These are phyloP conservation scores for Paramyrothecium sp. DNA, from an alignment of 2,329 filamentous ascomycete genomes.

Conservation along the genomic window DNA sequence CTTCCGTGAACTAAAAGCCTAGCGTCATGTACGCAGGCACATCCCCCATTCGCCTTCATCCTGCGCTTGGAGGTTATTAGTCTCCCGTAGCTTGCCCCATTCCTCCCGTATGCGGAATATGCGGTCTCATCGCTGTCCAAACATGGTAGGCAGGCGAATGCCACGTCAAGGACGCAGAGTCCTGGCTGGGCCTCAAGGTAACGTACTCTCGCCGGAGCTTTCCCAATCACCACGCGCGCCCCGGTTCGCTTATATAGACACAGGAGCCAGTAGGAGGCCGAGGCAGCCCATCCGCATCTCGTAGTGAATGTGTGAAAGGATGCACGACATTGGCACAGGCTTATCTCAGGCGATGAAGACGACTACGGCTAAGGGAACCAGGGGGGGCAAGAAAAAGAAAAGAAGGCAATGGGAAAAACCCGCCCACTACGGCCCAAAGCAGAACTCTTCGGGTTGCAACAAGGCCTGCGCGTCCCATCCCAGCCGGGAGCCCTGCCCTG, in stretches of 20 bases:
- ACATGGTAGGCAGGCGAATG: background rate
- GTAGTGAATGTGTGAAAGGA: background rate
- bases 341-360: background rate
- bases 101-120: background rate
- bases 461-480: background rate
- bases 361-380: background rate
- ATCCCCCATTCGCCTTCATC: background rate
- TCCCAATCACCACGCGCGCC: background rate
- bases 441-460: background rate
- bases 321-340: background rate
- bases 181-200: background rate
- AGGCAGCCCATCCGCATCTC: background rate
- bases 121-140: background rate
- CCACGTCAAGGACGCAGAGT: background rate
- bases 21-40: background rate
- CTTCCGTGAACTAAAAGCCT: background rate
- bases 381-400: background rate
- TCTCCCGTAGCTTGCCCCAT: background rate
- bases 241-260: background rate
- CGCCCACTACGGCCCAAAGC: background rate
- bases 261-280: background rate
- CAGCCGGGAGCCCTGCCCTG: background rate
- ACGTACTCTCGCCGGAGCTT: background rate
- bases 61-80: background rate
- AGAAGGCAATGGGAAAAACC: background rate